Evolutionary conservation across 345 rosid genomes (phyloP), one percentile per base, ranked within the genome.

Genomic region (Acer campestre): DNA sequence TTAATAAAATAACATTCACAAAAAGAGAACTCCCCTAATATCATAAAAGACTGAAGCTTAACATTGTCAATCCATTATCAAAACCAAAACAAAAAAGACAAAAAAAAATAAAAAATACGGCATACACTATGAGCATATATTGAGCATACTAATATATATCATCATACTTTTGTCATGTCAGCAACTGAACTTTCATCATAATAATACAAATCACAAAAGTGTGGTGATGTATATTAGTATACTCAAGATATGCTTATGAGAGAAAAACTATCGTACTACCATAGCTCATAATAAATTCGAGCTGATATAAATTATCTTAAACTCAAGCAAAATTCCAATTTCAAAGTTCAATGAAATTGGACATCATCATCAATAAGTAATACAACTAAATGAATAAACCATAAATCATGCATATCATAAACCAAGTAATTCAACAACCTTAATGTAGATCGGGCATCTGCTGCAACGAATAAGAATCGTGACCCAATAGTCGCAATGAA

Each of bases 391-490:
- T 61, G 10, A 44, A 29, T 29, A 2, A 29, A 29, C 31, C 31
- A 29, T 29, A 29, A 29, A 29, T 29, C 31, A 2, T 29, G 31
- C 31, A 29, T 29, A 29, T 29, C 31, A 29, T 29, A 29, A 29
- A 2, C 31, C 2, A 29, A 25, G 67, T 38, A 56, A 48, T 46
- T 66, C 65, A 53, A 56, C 27, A 75, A 95, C 98, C 98, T 93
- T 62, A 95, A 82, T 4, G 94, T 91, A 42, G 95, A 87, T 51
- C 95, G 91, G 53, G 98, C 97, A 85, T 93, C 97, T 18, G 98
- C 97, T 56, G 98, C 98, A 7, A 95, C 95, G 84, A 86, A 95
- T 64, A 95, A 77, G 86, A 95, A 95, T 38, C 92, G 89, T 0
- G 98, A 92, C 80, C 92, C 98, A 10, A 95, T 95, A 70, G 91